These are phyloP conservation scores for Calonectria honghensis DNA, from an alignment of 2,329 filamentous ascomycete species.

Conservation along the genomic window DNA sequence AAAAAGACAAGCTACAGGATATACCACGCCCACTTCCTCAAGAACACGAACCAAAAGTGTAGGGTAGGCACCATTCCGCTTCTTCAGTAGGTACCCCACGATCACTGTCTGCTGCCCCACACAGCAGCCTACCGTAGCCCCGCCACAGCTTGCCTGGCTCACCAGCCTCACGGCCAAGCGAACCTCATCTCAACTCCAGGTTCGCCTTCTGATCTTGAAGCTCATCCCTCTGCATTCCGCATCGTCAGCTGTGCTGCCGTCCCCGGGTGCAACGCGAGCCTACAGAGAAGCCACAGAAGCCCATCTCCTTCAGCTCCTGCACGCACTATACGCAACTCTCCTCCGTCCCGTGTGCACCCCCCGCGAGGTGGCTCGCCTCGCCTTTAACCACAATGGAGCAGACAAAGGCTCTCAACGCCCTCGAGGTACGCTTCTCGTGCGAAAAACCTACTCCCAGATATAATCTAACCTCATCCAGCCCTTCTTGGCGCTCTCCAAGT, in stretches of 20 bases:
- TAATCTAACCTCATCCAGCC: conserved; percentile 72
- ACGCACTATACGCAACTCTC: conserved; percentile 1
- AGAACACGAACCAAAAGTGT: neutral
- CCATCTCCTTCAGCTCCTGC: neutral
- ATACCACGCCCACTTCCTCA: neutral
- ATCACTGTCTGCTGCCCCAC: conserved; percentile 25
- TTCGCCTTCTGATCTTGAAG: neutral
- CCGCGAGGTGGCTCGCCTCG: conserved; percentile 52
- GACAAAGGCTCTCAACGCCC: conserved; percentile 78
- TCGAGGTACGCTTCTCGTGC: conserved; percentile 69
- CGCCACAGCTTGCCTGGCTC: conserved; percentile 52
- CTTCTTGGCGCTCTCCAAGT: conserved; percentile 92
- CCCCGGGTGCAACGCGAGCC: neutral
- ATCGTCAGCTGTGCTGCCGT: conserved; percentile 17
- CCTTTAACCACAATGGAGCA: conserved; percentile 79
- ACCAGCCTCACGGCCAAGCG: conserved; percentile 52
- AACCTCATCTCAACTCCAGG: conserved; percentile 40
- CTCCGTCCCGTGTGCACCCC: conserved; percentile 29
- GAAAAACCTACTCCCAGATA: neutral
- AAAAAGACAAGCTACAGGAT: neutral
- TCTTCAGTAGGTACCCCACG: conserved; percentile 27
- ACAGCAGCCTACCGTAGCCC: conserved; percentile 42
- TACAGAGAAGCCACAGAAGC: neutral
- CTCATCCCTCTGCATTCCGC: neutral
- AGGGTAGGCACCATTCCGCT: conserved; percentile 23